Evolutionary conservation across 495 filamentous ascomycete genomes (phyloP).

Genomic region (Aspergillus kassunensis): DNA sequence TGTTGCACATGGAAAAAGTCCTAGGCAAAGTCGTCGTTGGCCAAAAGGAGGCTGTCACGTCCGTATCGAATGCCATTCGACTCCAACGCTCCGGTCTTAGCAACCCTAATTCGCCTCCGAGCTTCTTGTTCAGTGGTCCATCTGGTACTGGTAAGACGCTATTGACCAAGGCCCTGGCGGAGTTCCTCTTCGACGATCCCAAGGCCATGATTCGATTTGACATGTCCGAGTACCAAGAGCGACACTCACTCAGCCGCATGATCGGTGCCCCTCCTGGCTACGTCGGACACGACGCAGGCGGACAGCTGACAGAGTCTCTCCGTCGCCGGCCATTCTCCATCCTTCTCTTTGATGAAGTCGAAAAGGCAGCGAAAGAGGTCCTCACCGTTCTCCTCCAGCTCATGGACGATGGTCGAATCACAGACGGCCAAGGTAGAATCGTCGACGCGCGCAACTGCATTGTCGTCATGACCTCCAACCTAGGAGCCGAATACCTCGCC

Average conservation of each 20-base stretch:
- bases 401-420: constrained; percentile 98
- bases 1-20: constrained; percentile 87
- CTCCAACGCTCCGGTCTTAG: constrained; percentile 87
- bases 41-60: constrained; percentile 89
- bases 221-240: constrained; percentile 99
- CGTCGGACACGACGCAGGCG: constrained; percentile 92
- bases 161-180: constrained; percentile 91
- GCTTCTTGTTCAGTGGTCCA: constrained; percentile 97
- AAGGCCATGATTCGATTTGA: constrained; percentile 99
- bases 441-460: constrained; percentile 97
- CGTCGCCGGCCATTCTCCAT: constrained; percentile 96
- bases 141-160: constrained; percentile 97
- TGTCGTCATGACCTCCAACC: constrained; percentile 97
- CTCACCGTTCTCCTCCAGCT: constrained; percentile 94
- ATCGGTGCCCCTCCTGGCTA: constrained; percentile 97
- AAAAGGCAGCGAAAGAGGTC: constrained; percentile 98
- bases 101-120: constrained; percentile 94
- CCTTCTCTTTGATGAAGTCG: constrained; percentile 94
- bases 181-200: constrained; percentile 96
- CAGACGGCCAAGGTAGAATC: constrained; percentile 90
- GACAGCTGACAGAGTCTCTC: constrained; percentile 90
- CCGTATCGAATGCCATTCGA: constrained; percentile 92
- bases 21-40: constrained; percentile 83
- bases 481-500: constrained; percentile 90
- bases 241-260: constrained; percentile 93